Evolutionary conservation across 129 eudicot species (phyloP).

Genomic region (Flaveria sonorensis): DNA sequence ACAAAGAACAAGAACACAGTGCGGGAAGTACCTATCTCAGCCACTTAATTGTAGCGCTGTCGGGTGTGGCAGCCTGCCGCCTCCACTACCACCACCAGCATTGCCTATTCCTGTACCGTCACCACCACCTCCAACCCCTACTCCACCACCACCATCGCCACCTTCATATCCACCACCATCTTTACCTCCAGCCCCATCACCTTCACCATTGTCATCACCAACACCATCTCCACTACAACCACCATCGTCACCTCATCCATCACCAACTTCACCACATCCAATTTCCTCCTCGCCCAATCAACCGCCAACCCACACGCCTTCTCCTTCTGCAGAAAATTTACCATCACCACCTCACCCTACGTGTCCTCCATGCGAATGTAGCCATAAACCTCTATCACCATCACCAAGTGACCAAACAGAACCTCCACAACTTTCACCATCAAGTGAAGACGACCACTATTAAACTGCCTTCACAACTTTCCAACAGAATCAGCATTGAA

Average conservation of each 20-base stretch:
- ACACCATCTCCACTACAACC: constrained; percentile 15
- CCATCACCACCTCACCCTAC: background rate
- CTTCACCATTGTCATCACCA: background rate
- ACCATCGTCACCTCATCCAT: background rate
- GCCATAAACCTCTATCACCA: constrained; percentile 8
- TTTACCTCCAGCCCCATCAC: background rate
- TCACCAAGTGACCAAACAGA: constrained; percentile 21
- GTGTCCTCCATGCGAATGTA: constrained; percentile 36
- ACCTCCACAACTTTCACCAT: constrained; percentile 14
- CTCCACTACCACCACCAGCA: constrained; percentile 32
- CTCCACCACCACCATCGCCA: background rate
- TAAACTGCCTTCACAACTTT: constrained; percentile 3
- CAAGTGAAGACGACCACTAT: constrained; percentile 12
- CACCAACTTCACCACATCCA: constrained; percentile 26
- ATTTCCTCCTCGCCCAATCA: constrained; percentile 12
- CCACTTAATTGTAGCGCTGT: constrained; percentile 43
- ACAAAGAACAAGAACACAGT: constrained; percentile 46
- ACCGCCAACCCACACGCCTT: background rate
- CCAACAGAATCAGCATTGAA: background rate
- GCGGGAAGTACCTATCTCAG: constrained; percentile 45
- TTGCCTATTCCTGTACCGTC: constrained; percentile 22
- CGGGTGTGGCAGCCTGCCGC: constrained; percentile 41
- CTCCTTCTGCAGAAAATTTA: background rate
- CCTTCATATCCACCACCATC: constrained; percentile 16
- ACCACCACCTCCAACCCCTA: constrained; percentile 32